Evolutionary conservation across 495 filamentous ascomycete genomes (phyloP).

Genomic region (Hypoxylon rickii): DNA sequence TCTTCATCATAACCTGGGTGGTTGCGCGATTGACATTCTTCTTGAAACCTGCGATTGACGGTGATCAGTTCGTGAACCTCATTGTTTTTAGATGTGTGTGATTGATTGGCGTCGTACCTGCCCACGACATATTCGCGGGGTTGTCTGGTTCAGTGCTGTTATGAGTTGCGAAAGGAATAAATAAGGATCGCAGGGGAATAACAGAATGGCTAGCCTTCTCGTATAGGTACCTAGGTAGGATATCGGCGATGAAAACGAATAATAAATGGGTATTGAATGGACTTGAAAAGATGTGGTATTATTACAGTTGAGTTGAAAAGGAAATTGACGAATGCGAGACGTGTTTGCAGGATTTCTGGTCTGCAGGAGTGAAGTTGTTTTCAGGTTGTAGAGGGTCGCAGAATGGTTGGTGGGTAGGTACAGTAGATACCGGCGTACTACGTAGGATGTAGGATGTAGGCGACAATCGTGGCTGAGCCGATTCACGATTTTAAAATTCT

Average conservation of each 20-base stretch:
- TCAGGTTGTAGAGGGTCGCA: background rate
- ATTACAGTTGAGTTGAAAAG: background rate
- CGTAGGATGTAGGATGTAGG: constrained; percentile 8
- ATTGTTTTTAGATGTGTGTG: background rate
- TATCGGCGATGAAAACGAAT: too few relatives aligned
- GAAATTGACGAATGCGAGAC: constrained; percentile 19
- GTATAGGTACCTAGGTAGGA: too few relatives aligned
- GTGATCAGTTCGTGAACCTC: background rate
- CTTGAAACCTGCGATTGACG: constrained; percentile 77
- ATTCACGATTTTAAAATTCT: background rate
- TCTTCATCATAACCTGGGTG: constrained; percentile 99
- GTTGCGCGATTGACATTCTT: constrained; percentile 98
- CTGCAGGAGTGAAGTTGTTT: constrained; percentile 1
- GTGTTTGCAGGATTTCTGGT: constrained; percentile 13
- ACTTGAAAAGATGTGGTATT: background rate
- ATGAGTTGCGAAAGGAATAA: background rate
- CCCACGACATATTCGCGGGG: constrained; percentile 62
- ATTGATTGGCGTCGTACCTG: constrained; percentile 46
- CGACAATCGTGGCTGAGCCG: constrained; percentile 26
- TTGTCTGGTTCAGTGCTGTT: constrained; percentile 7
- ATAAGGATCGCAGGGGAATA: too few relatives aligned
- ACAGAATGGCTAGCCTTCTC: too few relatives aligned
- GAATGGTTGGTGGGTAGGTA: background rate
- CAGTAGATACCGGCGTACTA: too few relatives aligned
- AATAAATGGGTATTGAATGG: too few relatives aligned